Base-by-base conservation (phyloP, 2,329 filamentous ascomycete genomes). In the Metarhizium robertsii region DNA sequence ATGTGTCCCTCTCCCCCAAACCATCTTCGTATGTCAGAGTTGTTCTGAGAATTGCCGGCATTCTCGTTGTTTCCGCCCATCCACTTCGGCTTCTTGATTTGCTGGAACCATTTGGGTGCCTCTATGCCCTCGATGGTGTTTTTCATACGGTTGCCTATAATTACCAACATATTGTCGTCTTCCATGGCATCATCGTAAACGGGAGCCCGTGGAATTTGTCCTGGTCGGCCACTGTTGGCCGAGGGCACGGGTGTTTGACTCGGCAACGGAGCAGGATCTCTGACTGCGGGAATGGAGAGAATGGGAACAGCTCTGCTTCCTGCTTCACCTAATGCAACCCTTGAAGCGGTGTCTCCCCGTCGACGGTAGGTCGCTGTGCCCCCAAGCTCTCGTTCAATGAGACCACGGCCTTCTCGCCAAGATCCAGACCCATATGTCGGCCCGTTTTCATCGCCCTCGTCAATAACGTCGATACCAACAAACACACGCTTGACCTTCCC, bases 71-170 rank as follows among this genome's bases (percentile, higher is more conserved):
- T 79, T 29, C 80, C 81, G 18, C 83, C 81, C 83, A 94, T 88
- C 90, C 90, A 95, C 64, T 84, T 87, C 5, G 90, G 90, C 66
- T 86, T 83, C 69, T 86, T 89, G 69, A 92, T 76, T 30, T 88
- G 86, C 62, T 84, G 80, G 60, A 96, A 75, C 91, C 92, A 97
- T 60, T 85, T 85, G 0, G 94, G 92, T 34, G 86, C 79, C 53
- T 91, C 87, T 2, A 90, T 79, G 0, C 84, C 87, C 58, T 97
- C 92, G 53, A 97, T 83, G 0, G 94, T 97, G 66, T 99, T 99
- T 71, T 86, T 88, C 63, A 99, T 85, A 40, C 92, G 80, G 66
- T 95, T 88, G 0, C 88, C 85, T 58, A 97, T 84, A 38, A 87
- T 86, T 61, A 88, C 81, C 65, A 97, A 91, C 69, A 96, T 90